phyloP scores from a whole-genome alignment of 2,329 filamentous ascomycete genomes.

The Diaporthe amygdali region DNA sequence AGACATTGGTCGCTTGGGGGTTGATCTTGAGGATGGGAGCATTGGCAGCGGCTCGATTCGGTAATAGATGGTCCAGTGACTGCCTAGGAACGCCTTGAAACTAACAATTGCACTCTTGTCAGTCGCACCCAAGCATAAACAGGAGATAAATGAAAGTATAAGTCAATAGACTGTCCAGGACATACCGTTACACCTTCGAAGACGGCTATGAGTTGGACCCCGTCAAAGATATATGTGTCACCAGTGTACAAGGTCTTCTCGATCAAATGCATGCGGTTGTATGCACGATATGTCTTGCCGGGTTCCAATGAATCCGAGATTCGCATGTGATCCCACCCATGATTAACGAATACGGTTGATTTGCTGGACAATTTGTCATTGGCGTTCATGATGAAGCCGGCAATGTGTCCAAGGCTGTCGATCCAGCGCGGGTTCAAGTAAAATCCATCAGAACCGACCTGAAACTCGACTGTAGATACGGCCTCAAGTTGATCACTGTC shows the following conservation, averaged over 20 bases:
- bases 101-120: neutral
- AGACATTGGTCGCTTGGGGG: neutral
- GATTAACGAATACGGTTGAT: neutral
- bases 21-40: neutral
- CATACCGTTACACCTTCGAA: constrained; percentile 7
- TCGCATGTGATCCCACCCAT: neutral
- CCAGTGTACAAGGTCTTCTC: neutral
- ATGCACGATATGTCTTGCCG: neutral
- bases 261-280: neutral
- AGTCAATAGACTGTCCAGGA: neutral
- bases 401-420: constrained; percentile 3
- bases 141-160: too few relatives aligned
- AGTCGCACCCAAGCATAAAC: neutral
- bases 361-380: neutral
- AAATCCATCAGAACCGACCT: neutral
- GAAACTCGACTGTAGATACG: neutral
- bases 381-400: constrained; percentile 16
- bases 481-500: neutral
- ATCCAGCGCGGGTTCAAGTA: neutral
- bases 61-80: neutral
- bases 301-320: neutral
- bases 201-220: neutral
- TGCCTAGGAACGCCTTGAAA: neutral
- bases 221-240: neutral
- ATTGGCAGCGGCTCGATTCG: neutral